phyloP scores from a whole-genome alignment of 805 yeast species.

The Candida tammaniensis region DNA sequence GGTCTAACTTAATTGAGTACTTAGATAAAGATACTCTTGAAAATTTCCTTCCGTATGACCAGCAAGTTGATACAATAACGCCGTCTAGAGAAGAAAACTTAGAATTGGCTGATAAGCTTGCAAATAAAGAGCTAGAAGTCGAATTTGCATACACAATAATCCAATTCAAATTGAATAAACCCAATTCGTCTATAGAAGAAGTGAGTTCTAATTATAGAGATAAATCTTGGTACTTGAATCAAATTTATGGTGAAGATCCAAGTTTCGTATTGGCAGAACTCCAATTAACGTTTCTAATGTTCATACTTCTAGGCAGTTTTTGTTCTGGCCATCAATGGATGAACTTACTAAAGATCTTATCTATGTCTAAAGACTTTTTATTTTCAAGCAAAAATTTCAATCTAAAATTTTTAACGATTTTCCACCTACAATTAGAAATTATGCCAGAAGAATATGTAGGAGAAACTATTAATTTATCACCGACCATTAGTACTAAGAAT shows the following conservation, averaged over 20 bases:
- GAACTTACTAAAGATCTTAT: constrained; percentile 42
- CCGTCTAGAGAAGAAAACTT: constrained; percentile 52
- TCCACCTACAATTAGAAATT: constrained; percentile 35
- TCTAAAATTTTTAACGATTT: constrained; percentile 23
- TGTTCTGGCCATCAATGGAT: constrained; percentile 68
- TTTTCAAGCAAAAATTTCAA: constrained; percentile 22
- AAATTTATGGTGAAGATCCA: constrained; percentile 30
- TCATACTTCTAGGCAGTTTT: constrained; percentile 56
- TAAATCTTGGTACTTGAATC: constrained; percentile 55
- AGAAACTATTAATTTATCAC: constrained; percentile 15
- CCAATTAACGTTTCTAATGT: constrained; percentile 48
- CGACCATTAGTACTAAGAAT: constrained; percentile 18
- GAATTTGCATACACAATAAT: constrained; percentile 43
- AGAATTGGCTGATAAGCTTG: constrained; percentile 35
- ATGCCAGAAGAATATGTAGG: constrained; percentile 42
- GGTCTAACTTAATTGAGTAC: constrained; percentile 13
- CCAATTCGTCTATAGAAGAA: constrained; percentile 26
- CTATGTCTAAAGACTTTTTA: constrained; percentile 25
- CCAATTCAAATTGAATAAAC: constrained; percentile 37
- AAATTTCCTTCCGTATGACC: constrained; percentile 13
- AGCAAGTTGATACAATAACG: constrained; percentile 41
- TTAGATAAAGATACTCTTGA: constrained; percentile 24
- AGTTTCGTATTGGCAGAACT: constrained; percentile 48
- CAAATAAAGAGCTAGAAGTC: constrained; percentile 15
- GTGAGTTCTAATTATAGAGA: constrained; percentile 55